Evolutionary conservation across 2,329 filamentous ascomycete species (phyloP), one percentile per base, ranked within the genome.

Genomic region (Laburnicola sp.): DNA sequence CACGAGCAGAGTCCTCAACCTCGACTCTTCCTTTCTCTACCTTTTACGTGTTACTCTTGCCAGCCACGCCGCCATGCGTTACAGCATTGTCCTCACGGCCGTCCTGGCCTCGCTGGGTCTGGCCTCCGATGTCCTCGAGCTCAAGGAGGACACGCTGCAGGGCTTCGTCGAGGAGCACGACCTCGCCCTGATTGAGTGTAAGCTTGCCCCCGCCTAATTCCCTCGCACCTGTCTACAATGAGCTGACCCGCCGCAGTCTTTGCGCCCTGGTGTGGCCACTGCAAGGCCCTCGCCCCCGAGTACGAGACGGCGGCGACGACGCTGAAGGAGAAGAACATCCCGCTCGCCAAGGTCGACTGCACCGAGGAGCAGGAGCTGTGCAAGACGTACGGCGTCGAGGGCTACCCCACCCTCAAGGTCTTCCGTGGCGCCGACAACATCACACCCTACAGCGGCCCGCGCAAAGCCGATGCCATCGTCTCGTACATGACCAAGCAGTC

Each of bases 401-500:
- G 94, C 61, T 99, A 99, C 83, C 94, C 94, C 57, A 99, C 94
- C 62, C 85, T 99, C 73, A 99, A 97, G 86, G 85, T 99, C 78
- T 99, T 99, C 91, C 91, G 93, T 68, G 93, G 94, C 65, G 76
- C 79, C 37, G 90, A 97, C 8, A 90, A 88, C 73, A 78, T 90
- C 72, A 81, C 84, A 60, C 87, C 92, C 58, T 99, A 99, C 80
- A 81, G 82, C 66, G 94, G 94, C 71, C 87, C 91, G 76, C 86
- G 94, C 75, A 96, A 97, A 82, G 87, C 92, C 60, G 86, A 84
- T 75, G 79, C 83, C 31, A 85, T 88, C 65, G 75, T 86, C 58
- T 88, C 85, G 25, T 97, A 96, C 82, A 99, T 99, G 94, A 88
- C 91, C 75, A 99, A 97, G 85, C 94, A 97, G 80, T 89, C 90